Evolutionary conservation across 1,139 yeast species (phyloP), one percentile per base, ranked within the genome.

Genomic region (Blastobotrys illinoisensis): DNA sequence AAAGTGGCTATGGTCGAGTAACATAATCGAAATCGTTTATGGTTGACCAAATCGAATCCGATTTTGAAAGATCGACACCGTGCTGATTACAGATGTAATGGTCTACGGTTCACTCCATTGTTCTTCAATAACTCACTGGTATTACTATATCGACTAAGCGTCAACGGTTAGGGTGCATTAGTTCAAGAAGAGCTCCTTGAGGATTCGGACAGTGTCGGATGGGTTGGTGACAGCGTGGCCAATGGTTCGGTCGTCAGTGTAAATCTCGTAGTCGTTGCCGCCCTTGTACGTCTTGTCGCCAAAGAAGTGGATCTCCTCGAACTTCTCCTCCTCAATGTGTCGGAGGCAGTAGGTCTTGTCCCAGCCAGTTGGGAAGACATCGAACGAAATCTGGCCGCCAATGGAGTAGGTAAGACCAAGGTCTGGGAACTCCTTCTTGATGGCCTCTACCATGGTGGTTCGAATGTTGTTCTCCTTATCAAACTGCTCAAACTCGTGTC

Each of bases 321-420:
- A 95, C 61, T 86, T 83, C 75, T 91, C 97, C 60, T 79, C 75
- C 67, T 77, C 90, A 66, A 93, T 91, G 76, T 91, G 99, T 74
- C 85, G 90, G 71, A 95, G 83, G 75, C 96, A 88, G 78, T 91
- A 95, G 60, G 99, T 95, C 83, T 95, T 93, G 75, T 93, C 99
- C 99, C 99, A 93, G 69, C 99, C 99, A 62, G 97, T 88, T 77
- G 99, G 99, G 91, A 93, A 93, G 63, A 93, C 99, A 69, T 93
- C 99, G 69, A 93, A 93, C 50, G 99, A 93, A 73, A 93, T 93
- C 80, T 93, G 98, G 65, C 99, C 99, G 73, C 98, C 99, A 65
- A 93, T 93, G 56, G 99, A 93, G 81, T 87, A 95, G 63, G 98
- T 91, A 71, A 93, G 81, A 53, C 86, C 88, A 67, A 77, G 79